phyloP scores from a whole-genome alignment of 2,329 filamentous ascomycete species.

The Nannizziopsis barbatae region DNA sequence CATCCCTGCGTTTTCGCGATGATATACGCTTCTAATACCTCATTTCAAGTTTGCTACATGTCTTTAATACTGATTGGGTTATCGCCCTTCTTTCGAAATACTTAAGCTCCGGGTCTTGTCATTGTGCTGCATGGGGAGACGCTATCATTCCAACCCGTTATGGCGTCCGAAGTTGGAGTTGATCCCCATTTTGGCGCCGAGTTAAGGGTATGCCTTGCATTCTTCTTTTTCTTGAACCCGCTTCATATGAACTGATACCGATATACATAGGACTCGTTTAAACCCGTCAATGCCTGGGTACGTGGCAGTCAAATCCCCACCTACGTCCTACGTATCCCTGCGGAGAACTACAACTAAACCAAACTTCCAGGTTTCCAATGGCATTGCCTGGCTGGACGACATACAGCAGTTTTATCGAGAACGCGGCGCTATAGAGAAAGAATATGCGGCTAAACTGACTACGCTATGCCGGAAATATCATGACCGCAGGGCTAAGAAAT shows the following conservation, averaged over 20 bases:
- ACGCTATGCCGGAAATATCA: slow-evolving; percentile 90
- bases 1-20: background rate
- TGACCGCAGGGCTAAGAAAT: slow-evolving; percentile 90
- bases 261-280: slow-evolving; percentile 73
- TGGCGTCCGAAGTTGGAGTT: slow-evolving; percentile 66
- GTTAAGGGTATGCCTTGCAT: slow-evolving; percentile 55
- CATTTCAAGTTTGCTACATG: background rate
- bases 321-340: slow-evolving; percentile 16
- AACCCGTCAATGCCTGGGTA: slow-evolving; percentile 83
- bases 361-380: slow-evolving; percentile 55
- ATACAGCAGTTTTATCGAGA: slow-evolving; percentile 97
- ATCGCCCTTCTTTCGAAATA: background rate
- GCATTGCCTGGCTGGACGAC: slow-evolving; percentile 91
- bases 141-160: slow-evolving; percentile 27
- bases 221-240: background rate
- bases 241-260: slow-evolving; percentile 8
- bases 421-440: slow-evolving; percentile 86
- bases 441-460: slow-evolving; percentile 81
- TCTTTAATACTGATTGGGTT: background rate
- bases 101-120: background rate
- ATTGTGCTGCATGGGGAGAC: slow-evolving; percentile 3
- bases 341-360: slow-evolving; percentile 11
- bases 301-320: slow-evolving; percentile 17
- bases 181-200: slow-evolving; percentile 83
- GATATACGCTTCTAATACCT: background rate